Percentiles rank a stretch among this genome's conserved stretches.
Conservation (phyloP, 345 rosid genomes). For the Lenwebbia sp. region DNA sequence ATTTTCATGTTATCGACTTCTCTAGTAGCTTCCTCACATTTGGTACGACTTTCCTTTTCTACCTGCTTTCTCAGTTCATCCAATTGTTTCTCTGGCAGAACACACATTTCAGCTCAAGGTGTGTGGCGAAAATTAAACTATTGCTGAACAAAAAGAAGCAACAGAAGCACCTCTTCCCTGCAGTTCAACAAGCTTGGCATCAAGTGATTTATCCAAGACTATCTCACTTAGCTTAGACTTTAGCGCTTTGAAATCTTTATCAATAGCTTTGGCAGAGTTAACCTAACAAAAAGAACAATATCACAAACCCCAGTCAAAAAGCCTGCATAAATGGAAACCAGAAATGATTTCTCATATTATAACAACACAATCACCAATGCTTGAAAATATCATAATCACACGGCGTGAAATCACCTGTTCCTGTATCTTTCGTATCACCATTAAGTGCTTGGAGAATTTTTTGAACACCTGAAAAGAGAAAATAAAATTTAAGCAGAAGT, state of each 20-base stretch:
- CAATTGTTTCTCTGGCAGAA: slow-evolving; percentile 50
- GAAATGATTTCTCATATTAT: background rate
- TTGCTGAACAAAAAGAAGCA: background rate
- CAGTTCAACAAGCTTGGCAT: slow-evolving; percentile 58
- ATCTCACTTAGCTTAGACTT: slow-evolving; percentile 67
- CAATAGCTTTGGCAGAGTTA: slow-evolving; percentile 66
- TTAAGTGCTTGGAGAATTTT: slow-evolving; percentile 67
- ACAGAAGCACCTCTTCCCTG: slow-evolving; percentile 47
- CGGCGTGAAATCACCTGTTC: slow-evolving; percentile 44
- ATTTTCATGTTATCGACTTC: slow-evolving; percentile 33
- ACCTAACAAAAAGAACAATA: slow-evolving; percentile 22
- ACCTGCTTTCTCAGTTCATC: slow-evolving; percentile 33
- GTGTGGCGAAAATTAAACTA: background rate
- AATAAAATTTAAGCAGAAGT: slow-evolving; percentile 2
- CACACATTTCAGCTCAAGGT: background rate
- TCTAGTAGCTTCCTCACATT: slow-evolving; percentile 39
- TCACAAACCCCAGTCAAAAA: background rate
- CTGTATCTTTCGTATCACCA: slow-evolving; percentile 56
- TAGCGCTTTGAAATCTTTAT: slow-evolving; percentile 51
- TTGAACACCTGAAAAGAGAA: slow-evolving; percentile 40
- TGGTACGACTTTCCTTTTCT: slow-evolving; percentile 50
- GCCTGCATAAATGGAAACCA: background rate
- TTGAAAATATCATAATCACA: background rate
- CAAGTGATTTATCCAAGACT: slow-evolving; percentile 56
- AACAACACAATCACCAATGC: background rate